Base-by-base conservation (phyloP, 2,329 filamentous ascomycete species). In the Sarocladium oryzae region DNA sequence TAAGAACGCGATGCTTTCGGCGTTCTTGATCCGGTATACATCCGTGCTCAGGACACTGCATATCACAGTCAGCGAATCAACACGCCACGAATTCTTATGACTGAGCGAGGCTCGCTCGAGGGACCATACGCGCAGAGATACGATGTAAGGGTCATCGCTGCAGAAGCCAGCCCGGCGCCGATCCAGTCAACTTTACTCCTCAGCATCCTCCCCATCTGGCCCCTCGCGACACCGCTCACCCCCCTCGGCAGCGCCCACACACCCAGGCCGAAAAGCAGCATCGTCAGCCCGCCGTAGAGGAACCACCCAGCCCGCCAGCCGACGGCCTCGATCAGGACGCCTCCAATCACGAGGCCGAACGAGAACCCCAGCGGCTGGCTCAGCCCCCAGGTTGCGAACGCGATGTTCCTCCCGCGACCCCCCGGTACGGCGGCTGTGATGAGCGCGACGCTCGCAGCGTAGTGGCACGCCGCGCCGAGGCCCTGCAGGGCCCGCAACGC, bases 51-150 rank as follows among this genome's bases (percentile, higher is more conserved):
- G 37, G 21, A 63, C 52, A 2, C 63, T 68, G 48, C 36, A n/a
- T n/a, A n/a, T n/a, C n/a, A n/a, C n/a, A n/a, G n/a, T n/a, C n/a
- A 5, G 24, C 1, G 1, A 13, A 4, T 3, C 37, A n/a, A n/a
- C n/a, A n/a, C n/a, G n/a, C n/a, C n/a, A n/a, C n/a, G n/a, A n/a
- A n/a, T n/a, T n/a, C n/a, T n/a, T n/a, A n/a, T n/a, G n/a, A n/a
- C n/a, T n/a, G n/a, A n/a, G n/a, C n/a, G n/a, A n/a, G n/a, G n/a
- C n/a, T n/a, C n/a, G n/a, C n/a, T n/a, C n/a, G n/a, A n/a, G n/a
- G n/a, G n/a, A n/a, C n/a, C 73, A 65, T 58, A 76, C 73, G 74
- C 74, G n/a, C 80, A 65, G n/a, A 76, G 66, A 56, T 81, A 81
- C 2, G 70, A 77, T 2, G 80, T 60, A 50, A 77, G 60, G 1